Base-by-base conservation (phyloP, 441 rosid species). In the Aleurites moluccanus region DNA sequence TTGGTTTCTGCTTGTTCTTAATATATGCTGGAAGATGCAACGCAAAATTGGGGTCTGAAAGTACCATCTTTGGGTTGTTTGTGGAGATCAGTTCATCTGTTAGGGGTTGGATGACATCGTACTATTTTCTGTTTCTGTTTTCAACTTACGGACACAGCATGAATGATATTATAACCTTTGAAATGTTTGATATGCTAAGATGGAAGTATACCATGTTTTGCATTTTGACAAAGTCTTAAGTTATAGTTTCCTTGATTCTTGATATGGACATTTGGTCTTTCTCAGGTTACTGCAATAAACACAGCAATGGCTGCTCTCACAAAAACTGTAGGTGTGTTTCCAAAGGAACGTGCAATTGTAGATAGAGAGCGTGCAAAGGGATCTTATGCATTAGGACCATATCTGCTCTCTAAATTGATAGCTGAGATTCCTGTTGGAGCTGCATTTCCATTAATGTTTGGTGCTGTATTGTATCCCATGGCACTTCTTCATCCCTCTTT, bases 291-390 rank as follows among this genome's bases (percentile, higher is more conserved):
- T 33, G 98, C 98, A 71, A 93, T 95, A 85, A 95, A 93, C 85
- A 95, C 99, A 4, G 98, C 97, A 66, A 95, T 93, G 99, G 98
- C 97, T 85, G 98, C 99, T 84, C 97, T 95, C 42, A 95, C 99
- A 69, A 95, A 93, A 83, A 93, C 98, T 6, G 97, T 90, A 72
- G 93, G 98, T 61, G 97, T 95, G 69, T 95, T 95, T 80, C 99
- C 99, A 49, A 93, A 93, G 85, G 99, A 95, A 81, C 92, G 98
- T 76, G 87, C 93, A 57, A 91, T 95, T 72, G 97, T 95, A 63
- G 95, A 91, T 80, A 91, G 98, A 84, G 99, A 95, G 81, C 90
- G 93, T 70, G 90, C 90, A 30, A 95, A 95, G 85, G 97, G 95
- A n/a, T 95, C 97, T 75, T 95, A 95, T 70, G 73, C 88, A 7